Conservation (phyloP, 768 basidiomycete genomes). For the Naganishia friedmannii region DNA sequence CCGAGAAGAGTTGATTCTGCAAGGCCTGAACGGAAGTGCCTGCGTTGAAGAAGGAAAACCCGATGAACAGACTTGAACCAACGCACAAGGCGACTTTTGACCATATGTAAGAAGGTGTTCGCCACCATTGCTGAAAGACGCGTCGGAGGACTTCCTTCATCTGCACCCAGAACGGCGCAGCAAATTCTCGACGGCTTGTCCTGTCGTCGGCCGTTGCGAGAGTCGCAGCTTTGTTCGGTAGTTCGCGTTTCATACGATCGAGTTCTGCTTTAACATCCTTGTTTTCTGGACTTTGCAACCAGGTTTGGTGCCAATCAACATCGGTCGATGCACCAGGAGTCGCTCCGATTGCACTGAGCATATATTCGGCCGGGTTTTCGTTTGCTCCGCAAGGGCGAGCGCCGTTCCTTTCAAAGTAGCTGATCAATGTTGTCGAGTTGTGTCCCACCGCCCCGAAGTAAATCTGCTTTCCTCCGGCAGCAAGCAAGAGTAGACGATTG, state of each 20-base stretch:
- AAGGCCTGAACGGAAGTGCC: conserved; percentile 48
- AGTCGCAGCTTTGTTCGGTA: conserved; percentile 44
- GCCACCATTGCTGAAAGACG: conserved; percentile 53
- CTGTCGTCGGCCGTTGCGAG: conserved; percentile 54
- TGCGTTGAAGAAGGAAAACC: conserved; percentile 53
- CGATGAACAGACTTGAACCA: conserved; percentile 36
- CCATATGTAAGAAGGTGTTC: conserved; percentile 53
- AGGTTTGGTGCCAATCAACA: conserved; percentile 64
- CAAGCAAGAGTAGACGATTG: conserved; percentile 58
- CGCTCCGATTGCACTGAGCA: conserved; percentile 78
- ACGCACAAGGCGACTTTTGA: conserved; percentile 48
- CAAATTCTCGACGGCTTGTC: conserved; percentile 40
- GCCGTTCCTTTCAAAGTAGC: conserved; percentile 74
- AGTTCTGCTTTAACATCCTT: conserved; percentile 59
- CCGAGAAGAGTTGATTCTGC: conserved; percentile 50
- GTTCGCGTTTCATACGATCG: conserved; percentile 55
- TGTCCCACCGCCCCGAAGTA: conserved; percentile 86
- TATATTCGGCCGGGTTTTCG: conserved; percentile 63
- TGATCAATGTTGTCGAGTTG: conserved; percentile 65
- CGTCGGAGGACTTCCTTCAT: conserved; percentile 43
- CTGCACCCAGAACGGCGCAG: conserved; percentile 41
- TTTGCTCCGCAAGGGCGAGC: conserved; percentile 67
- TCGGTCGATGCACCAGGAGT: conserved; percentile 61
- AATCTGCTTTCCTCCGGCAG: conserved; percentile 80
- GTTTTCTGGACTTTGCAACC: conserved; percentile 62